Percentiles rank a stretch among this genome's conserved stretches.
Evolutionary conservation across 2,329 filamentous ascomycete species (phyloP).

Genomic region (Xylariaceae sp.): DNA sequence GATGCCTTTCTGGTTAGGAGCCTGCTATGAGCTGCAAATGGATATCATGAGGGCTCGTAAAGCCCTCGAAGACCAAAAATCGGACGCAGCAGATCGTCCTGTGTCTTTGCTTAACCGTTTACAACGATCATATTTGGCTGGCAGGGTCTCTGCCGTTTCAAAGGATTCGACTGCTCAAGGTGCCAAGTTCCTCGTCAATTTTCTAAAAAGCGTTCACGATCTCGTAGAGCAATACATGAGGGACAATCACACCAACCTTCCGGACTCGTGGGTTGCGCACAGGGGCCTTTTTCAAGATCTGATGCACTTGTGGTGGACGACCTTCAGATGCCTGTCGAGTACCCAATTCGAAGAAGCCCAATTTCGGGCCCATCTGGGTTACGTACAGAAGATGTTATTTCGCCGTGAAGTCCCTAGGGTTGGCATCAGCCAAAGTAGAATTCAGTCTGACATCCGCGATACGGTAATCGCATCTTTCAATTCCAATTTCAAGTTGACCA

Average conservation of each 20-base stretch:
- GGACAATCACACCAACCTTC: too few species aligned
- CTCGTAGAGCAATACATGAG: too few species aligned
- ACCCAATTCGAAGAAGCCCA: constrained; percentile 54
- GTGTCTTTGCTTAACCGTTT: constrained; percentile 55
- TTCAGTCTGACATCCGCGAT: too few species aligned
- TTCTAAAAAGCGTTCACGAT: too few species aligned
- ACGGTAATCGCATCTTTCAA: constrained; percentile 47
- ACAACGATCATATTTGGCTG: constrained; percentile 54
- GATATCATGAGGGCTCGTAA: constrained; percentile 39
- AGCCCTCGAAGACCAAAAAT: constrained; percentile 37
- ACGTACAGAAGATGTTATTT: constrained; percentile 42
- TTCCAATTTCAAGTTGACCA: constrained; percentile 66
- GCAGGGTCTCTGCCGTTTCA: constrained; percentile 49
- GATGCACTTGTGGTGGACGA: constrained; percentile 52
- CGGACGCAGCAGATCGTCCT: constrained; percentile 40
- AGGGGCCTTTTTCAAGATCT: constrained; percentile 34
- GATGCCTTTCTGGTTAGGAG: constrained; percentile 45
- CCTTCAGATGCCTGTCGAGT: constrained; percentile 41
- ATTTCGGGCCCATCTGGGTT: constrained; percentile 59
- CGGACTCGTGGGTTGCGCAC: constrained; percentile 8
- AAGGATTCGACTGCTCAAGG: constrained; percentile 58
- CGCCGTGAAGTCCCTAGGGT: constrained; percentile 23
- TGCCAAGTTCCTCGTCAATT: constrained; percentile 41
- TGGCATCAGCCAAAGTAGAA: constrained; percentile 24
- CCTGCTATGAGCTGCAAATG: constrained; percentile 46